phyloP scores from a whole-genome alignment of 2,329 filamentous ascomycete genomes.

The Colletotrichum sp. region DNA sequence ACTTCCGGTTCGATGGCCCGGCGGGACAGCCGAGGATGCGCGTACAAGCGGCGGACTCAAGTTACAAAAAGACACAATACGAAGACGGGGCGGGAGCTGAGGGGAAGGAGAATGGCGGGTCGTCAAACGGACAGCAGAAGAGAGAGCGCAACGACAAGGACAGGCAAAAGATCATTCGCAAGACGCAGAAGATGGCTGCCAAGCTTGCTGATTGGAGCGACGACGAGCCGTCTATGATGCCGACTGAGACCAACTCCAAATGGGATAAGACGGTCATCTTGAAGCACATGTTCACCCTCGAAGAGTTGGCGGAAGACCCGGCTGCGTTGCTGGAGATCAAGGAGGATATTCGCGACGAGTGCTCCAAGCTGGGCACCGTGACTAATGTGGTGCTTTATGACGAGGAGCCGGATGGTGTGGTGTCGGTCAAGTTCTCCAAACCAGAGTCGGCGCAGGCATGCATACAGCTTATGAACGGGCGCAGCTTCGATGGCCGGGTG shows the following conservation, averaged over 20 bases:
- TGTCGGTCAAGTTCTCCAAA: constrained; percentile 82
- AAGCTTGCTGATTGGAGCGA: constrained; percentile 96
- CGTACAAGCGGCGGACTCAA: constrained; percentile 85
- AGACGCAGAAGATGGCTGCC: constrained; percentile 88
- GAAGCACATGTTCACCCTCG: constrained; percentile 90
- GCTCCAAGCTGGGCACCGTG: constrained; percentile 82
- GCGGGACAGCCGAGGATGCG: constrained; percentile 69
- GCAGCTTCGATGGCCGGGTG: constrained; percentile 75
- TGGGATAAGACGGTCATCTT: constrained; percentile 86
- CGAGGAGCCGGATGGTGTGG: constrained; percentile 81
- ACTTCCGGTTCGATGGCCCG: constrained; percentile 73
- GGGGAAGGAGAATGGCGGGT: constrained; percentile 40
- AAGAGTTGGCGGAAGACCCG: constrained; percentile 85
- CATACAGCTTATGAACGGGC: constrained; percentile 77
- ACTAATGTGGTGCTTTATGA: constrained; percentile 94
- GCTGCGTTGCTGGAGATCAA: constrained; percentile 88
- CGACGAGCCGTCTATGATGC: constrained; percentile 69
- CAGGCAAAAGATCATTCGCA: constrained; percentile 88
- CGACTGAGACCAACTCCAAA: constrained; percentile 49
- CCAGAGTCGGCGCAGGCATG: constrained; percentile 75
- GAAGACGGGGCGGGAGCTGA: constrained; percentile 37
- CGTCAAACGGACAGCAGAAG: constrained; percentile 32
- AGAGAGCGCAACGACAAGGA: constrained; percentile 62
- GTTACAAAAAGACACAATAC: constrained; percentile 88
- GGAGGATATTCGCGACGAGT: constrained; percentile 91